A percentile compares a stretch with the other conserved stretches of the same genome.
Conservation (phyloP, 140 eudicot genomes). For the Erigeron philadelphicus region DNA sequence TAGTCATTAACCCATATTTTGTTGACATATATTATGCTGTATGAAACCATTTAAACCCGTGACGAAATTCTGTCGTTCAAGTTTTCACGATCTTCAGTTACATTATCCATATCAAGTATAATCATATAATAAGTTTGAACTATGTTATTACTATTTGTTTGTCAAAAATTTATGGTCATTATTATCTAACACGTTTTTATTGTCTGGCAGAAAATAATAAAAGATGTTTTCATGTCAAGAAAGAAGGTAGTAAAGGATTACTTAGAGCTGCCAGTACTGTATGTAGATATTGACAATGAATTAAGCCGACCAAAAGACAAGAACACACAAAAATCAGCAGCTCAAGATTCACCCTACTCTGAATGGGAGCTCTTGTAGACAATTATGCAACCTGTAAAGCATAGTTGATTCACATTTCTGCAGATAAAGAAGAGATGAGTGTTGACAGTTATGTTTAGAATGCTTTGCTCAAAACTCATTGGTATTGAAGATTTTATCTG, state of each 20-base stretch:
- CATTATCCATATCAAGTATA: not conserved
- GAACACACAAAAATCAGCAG: conserved; percentile 7
- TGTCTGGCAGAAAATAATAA: conserved; percentile 42
- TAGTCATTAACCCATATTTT: not conserved
- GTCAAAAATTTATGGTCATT: not conserved
- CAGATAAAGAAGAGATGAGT: conserved; percentile 27
- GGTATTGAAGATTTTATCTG: conserved; percentile 5
- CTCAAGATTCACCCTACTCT: conserved; percentile 29
- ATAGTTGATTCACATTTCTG: conserved; percentile 21
- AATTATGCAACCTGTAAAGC: not conserved
- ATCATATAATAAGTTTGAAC: not conserved
- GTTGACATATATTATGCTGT: not conserved
- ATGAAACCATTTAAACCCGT: not conserved
- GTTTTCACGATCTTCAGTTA: not conserved
- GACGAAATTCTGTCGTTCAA: not conserved
- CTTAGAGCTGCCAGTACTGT: conserved; percentile 43
- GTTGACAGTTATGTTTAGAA: conserved; percentile 19
- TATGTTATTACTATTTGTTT: not conserved
- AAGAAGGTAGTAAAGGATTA: conserved; percentile 60
- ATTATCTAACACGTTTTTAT: not conserved
- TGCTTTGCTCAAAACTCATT: not conserved
- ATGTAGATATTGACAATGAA: conserved; percentile 47
- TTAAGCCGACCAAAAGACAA: conserved; percentile 17
- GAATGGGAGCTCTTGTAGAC: conserved; percentile 68
- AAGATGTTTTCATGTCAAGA: conserved; percentile 47